These are phyloP conservation scores for Erysimum pusillum DNA, from an alignment of 441 rosid genomes.

Conservation along the genomic window DNA sequence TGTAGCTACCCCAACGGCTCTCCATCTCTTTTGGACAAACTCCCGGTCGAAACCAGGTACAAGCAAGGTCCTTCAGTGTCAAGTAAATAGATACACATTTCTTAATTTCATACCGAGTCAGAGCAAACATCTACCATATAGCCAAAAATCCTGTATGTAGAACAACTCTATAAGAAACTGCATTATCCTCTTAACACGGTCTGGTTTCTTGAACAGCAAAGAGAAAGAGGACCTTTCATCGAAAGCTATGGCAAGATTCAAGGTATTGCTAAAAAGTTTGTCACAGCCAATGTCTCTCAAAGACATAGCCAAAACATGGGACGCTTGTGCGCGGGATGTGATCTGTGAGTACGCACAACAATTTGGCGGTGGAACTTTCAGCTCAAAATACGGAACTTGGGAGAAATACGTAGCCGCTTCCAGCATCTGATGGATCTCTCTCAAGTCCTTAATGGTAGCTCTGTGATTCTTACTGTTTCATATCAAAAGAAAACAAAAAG, in stretches of 20 bases:
- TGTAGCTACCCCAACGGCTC: slow-evolving; percentile 86
- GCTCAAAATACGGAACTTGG: slow-evolving; percentile 82
- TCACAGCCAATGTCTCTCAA: slow-evolving; percentile 78
- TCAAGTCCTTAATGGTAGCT: slow-evolving; percentile 3
- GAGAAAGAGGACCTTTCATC: slow-evolving; percentile 72
- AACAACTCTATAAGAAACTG: neutral
- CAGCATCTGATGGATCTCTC: slow-evolving; percentile 43
- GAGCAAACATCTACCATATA: neutral
- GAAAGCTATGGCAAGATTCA: slow-evolving; percentile 72
- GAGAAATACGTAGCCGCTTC: slow-evolving; percentile 70
- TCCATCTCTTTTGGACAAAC: slow-evolving; percentile 75
- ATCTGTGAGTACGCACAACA: slow-evolving; percentile 73
- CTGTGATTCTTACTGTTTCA: slow-evolving; percentile 6
- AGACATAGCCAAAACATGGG: slow-evolving; percentile 89
- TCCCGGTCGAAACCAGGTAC: slow-evolving; percentile 82
- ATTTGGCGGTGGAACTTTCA: slow-evolving; percentile 88
- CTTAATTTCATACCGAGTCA: neutral
- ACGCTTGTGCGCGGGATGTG: slow-evolving; percentile 65
- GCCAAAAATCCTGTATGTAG: neutral
- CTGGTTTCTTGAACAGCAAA: slow-evolving; percentile 54
- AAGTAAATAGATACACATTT: neutral
- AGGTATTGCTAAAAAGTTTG: slow-evolving; percentile 64
- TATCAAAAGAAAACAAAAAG: slow-evolving; percentile 4
- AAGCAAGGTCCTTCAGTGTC: slow-evolving; percentile 34
- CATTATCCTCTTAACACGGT: slow-evolving; percentile 11